phyloP scores from a whole-genome alignment of 2,329 filamentous ascomycete genomes.

The Beauveria sp. region DNA sequence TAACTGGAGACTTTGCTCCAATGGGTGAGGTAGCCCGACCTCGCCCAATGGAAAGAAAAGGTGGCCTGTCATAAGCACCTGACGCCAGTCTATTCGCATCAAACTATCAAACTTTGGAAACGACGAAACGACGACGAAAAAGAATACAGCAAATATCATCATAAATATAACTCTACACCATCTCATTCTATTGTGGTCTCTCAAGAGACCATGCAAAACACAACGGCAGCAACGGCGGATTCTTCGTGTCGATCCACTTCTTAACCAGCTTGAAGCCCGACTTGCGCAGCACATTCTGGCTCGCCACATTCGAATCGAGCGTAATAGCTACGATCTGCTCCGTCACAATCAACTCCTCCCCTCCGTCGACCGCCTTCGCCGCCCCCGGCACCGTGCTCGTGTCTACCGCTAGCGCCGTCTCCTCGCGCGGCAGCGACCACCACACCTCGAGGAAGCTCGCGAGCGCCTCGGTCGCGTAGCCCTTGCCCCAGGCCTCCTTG shows the following conservation, averaged over 20 bases:
- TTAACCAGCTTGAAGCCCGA: slow-evolving; percentile 43
- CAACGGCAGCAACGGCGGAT: slow-evolving; percentile 1
- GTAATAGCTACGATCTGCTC: slow-evolving; percentile 42
- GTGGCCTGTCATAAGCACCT: not conserved
- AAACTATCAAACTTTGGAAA: not conserved
- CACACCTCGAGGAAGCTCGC: slow-evolving; percentile 37
- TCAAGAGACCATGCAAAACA: not conserved
- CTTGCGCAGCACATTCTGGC: slow-evolving; percentile 50
- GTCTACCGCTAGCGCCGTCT: slow-evolving; percentile 34
- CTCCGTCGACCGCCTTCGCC: not conserved
- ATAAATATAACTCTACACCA: too few relatives aligned
- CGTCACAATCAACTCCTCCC: slow-evolving; percentile 14
- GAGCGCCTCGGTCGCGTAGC: slow-evolving; percentile 51
- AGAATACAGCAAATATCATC: not conserved
- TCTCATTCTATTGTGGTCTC: not conserved
- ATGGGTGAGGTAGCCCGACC: too few relatives aligned
- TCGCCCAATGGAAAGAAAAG: not conserved
- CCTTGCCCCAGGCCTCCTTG: slow-evolving; percentile 46
- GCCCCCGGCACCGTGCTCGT: not conserved
- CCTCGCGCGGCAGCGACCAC: slow-evolving; percentile 40
- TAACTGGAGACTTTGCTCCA: not conserved
- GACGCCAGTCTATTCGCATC: not conserved
- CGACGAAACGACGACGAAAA: not conserved
- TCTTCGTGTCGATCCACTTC: slow-evolving; percentile 22
- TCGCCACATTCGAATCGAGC: slow-evolving; percentile 41